Evolutionary conservation across 768 basidiomycete species (phyloP), one percentile per base, ranked within the genome.

Genomic region (Boletus reticuloceps): DNA sequence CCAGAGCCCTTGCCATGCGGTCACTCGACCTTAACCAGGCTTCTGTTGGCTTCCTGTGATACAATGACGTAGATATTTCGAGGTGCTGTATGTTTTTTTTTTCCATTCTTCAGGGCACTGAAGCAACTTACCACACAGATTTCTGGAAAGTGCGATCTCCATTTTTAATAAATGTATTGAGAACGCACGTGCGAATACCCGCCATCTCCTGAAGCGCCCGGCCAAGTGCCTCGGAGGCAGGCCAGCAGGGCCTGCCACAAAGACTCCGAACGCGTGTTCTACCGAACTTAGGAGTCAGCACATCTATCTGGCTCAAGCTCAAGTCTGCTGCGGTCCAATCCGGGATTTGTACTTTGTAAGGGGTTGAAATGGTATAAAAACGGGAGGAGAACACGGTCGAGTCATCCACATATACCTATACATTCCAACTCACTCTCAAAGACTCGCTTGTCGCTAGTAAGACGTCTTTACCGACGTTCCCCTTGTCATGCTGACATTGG

Each of bases 291-390:
- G 42, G 43, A 14, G 36, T n/a, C 31, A 25, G 32, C 10, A 3
- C 36, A n/a, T 22, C 36, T 9, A 29, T 29, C 29, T 2, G 29
- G 8, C 34, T 4, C 32, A 34, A 34, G 13, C 32, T 12, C 32
- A 34, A 34, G 11, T 34, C 32, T 5, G 34, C 12, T 34, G 5
- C 6, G 34, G 17, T 6, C 47, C 42, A 19, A 41, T 49, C 44
- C 19, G 32, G 54, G 31, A 37, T 42, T 16, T 10, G n/a, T 16
- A 19, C 11, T 11, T 31, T 47, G 19, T 8, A 9, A 31, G 20
- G 1, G 9, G n/a, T n/a, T n/a, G n/a, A n/a, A n/a, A n/a, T n/a
- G n/a, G 9, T 62, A 65, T 58, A 64, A 65, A 58, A 36, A 12
- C 4, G 6, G n/a, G 31, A 4, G 11, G 2, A 29, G 27, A 20